Evolutionary conservation across 306 rosid genomes (phyloP), one percentile per base, ranked within the genome.

Genomic region (Malus sylvestris): DNA sequence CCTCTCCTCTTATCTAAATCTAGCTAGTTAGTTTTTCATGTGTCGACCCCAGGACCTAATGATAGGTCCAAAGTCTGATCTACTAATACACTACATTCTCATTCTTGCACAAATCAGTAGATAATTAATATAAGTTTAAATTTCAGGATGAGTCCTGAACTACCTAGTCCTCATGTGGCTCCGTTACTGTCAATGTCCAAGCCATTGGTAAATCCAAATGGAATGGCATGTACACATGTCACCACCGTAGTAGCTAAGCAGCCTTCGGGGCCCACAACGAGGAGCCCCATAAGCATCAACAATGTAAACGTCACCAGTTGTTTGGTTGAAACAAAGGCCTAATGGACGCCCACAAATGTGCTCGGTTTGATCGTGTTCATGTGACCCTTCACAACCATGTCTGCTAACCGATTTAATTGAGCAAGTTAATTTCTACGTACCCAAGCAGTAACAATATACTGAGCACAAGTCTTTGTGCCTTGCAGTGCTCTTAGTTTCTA

Each of bases 281-380:
- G 81, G 27, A 93, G 75, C 42, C 98, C 98, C 80, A 79, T 90
- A 93, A n/a, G 97, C 91, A 62, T 93, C 97, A 1, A 94, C 94
- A 57, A 93, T 75, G 67, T 89, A 93, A 30, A 93, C 87, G 25
- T 86, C 82, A 38, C 89, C 89, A 0, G 51, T 66, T n/a, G 70
- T 70, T 6, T 10, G 30, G 78, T 76, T 65, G 82, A 90, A 93
- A 71, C 82, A 60, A 58, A 90, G 23, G 1, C 97, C 97, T 6
- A 93, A 89, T 65, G 97, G 93, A 10, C 97, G 87, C 68, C 68
- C 97, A 58, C 97, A 90, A 0, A 76, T 65, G 81, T 89, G 91
- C 78, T 93, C 97, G 38, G 70, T 80, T 52, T 77, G 74, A 14
- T 71, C 33, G 57, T 85, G 88, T 62, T 68, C 78, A 4, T 67